Evolutionary conservation across 2,329 filamentous ascomycete genomes (phyloP).

Genomic region (Daldinia sp.): DNA sequence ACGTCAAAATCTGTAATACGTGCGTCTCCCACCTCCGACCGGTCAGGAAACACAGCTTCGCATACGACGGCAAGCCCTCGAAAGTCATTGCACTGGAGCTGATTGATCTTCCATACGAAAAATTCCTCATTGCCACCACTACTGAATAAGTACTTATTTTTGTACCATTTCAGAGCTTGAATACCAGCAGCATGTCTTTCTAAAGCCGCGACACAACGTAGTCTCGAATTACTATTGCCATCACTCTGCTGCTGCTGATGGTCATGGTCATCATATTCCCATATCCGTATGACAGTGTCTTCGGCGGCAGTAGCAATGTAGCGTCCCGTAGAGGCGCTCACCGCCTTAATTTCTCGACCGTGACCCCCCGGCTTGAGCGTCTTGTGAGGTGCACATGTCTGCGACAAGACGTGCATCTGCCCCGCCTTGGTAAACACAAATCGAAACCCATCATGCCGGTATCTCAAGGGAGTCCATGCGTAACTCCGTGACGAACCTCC

Average conservation of each 20-base stretch:
- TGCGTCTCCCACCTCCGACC: conserved; percentile 71
- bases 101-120: conserved; percentile 79
- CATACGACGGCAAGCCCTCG: conserved; percentile 66
- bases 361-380: conserved; percentile 79
- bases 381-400: conserved; percentile 54
- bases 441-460: conserved; percentile 54
- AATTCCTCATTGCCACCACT: conserved; percentile 91
- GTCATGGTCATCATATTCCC: conserved; percentile 57
- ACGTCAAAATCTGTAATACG: conserved; percentile 85
- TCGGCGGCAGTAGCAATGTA: conserved; percentile 76
- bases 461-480: conserved; percentile 56
- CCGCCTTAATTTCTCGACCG: conserved; percentile 81
- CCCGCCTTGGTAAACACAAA: conserved; percentile 83
- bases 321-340: conserved; percentile 56
- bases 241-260: conserved; percentile 28
- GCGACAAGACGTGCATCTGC: conserved; percentile 61
- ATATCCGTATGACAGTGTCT: conserved; percentile 81
- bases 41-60: conserved; percentile 66
- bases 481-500: conserved; percentile 87
- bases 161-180: conserved; percentile 82
- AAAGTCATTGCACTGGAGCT: conserved; percentile 61
- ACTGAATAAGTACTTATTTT: conserved; percentile 80
- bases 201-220: conserved; percentile 71
- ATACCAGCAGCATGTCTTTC: conserved; percentile 86
- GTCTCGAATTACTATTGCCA: conserved; percentile 31